These are phyloP conservation scores for Paxillus rubicundulus DNA, from an alignment of 768 basidiomycete genomes.

Conservation along the genomic window DNA sequence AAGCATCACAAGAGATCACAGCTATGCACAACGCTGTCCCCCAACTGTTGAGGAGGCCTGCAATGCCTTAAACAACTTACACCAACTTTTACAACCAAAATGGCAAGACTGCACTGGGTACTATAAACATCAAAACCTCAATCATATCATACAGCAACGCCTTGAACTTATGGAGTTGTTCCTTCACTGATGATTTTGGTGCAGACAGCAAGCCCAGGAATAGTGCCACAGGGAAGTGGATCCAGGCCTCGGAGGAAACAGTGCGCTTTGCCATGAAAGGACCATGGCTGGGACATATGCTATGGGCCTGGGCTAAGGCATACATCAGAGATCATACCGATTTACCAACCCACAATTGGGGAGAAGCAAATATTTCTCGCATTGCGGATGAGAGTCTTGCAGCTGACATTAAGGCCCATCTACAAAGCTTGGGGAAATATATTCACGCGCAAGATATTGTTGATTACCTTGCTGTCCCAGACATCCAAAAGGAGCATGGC, in stretches of 20 bases:
- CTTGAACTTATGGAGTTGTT: slow-evolving; percentile 1
- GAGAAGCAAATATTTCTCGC: slow-evolving; percentile 18
- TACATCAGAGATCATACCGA: slow-evolving; percentile 21
- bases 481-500: slow-evolving; percentile 17
- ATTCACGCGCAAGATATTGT: slow-evolving; percentile 24
- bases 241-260: background rate
- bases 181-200: background rate
- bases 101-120: no score
- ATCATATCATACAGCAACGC: no score
- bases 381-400: slow-evolving; percentile 31
- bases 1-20: no score
- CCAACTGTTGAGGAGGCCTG: no score
- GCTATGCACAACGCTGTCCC: no score
- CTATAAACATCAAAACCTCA: no score
- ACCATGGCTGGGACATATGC: slow-evolving; percentile 2
- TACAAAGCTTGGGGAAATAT: slow-evolving; percentile 17
- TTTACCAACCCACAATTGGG: slow-evolving; percentile 30
- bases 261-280: slow-evolving; percentile 6
- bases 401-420: slow-evolving; percentile 19
- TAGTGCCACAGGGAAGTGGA: slow-evolving; percentile 3
- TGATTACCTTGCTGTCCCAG: slow-evolving; percentile 6
- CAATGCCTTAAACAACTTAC: no score
- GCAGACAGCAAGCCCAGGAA: slow-evolving; percentile 1
- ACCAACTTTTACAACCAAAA: no score
- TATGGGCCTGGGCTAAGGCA: slow-evolving; percentile 2